Conservation (phyloP, 169 alveolate species). For the Babesia divergens region DNA sequence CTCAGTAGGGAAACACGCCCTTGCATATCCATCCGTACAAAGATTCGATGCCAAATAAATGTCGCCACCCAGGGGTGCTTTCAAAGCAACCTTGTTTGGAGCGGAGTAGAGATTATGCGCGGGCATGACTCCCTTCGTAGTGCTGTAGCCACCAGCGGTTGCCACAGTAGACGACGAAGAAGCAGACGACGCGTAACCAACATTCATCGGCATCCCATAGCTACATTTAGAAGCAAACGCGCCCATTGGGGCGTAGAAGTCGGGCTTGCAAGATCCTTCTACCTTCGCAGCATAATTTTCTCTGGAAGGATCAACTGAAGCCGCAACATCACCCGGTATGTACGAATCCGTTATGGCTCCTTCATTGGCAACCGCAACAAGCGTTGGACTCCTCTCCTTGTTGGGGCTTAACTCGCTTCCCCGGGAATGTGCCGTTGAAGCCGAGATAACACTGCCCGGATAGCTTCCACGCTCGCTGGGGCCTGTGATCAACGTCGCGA, state of each 20-base stretch:
- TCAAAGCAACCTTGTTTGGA: not conserved
- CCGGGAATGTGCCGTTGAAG: not conserved
- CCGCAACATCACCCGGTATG: not conserved
- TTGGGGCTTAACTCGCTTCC: constrained; percentile 22
- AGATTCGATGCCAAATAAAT: not conserved
- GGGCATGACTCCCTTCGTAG: not conserved
- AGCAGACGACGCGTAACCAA: not conserved
- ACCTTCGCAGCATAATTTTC: not conserved
- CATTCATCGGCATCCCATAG: not conserved
- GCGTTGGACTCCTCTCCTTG: not conserved
- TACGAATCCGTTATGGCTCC: too few relatives aligned
- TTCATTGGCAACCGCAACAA: not conserved
- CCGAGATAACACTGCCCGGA: constrained; percentile 15
- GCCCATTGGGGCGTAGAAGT: not conserved
- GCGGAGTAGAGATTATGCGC: not conserved
- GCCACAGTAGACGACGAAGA: not conserved
- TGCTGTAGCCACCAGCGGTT: not conserved
- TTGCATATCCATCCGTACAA: not conserved
- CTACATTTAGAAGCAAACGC: not conserved
- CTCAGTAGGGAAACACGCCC: constrained; percentile 6
- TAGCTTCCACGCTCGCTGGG: not conserved
- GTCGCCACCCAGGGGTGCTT: not conserved
- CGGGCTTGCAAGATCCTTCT: not conserved
- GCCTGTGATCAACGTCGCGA: constrained; percentile 10
- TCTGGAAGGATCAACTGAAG: not conserved